phyloP scores from a whole-genome alignment of 805 yeast species.

The Metschnikowia lochheadii region DNA sequence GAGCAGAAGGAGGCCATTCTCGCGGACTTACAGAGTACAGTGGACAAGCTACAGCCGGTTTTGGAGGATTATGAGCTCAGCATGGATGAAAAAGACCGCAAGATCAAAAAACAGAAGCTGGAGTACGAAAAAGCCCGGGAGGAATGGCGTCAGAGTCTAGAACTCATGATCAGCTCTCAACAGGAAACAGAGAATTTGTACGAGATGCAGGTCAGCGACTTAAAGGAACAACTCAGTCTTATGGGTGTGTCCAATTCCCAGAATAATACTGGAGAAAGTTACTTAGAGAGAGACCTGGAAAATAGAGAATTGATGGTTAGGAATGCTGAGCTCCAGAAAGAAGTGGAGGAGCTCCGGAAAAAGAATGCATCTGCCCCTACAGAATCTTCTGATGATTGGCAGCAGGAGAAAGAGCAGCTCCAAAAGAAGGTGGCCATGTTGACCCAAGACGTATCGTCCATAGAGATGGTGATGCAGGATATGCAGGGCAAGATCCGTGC shows the following conservation, averaged over 20 bases:
- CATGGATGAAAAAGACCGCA: slow-evolving; percentile 42
- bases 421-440: slow-evolving; percentile 11
- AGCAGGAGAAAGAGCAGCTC: slow-evolving; percentile 5
- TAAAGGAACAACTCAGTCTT: slow-evolving; percentile 17
- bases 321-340: neutral
- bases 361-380: too few relatives aligned
- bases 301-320: neutral
- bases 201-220: slow-evolving; percentile 41
- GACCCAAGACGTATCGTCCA: slow-evolving; percentile 15
- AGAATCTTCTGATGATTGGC: neutral
- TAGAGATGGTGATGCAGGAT: slow-evolving; percentile 15
- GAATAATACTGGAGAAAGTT: too few relatives aligned
- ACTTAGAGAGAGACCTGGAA: too few relatives aligned
- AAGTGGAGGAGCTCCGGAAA: neutral
- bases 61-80: slow-evolving; percentile 45
- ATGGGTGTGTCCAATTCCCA: neutral
- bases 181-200: slow-evolving; percentile 51
- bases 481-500: slow-evolving; percentile 12
- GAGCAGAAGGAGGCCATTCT: slow-evolving; percentile 43
- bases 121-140: slow-evolving; percentile 52
- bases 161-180: slow-evolving; percentile 50
- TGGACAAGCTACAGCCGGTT: slow-evolving; percentile 46
- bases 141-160: slow-evolving; percentile 57
- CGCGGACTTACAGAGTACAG: slow-evolving; percentile 44
- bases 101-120: slow-evolving; percentile 42